A percentile compares a stretch with the other conserved stretches of the same genome.
These are phyloP conservation scores for Diaporthe caulivora DNA, from an alignment of 2,329 filamentous ascomycete genomes.

Conservation along the genomic window DNA sequence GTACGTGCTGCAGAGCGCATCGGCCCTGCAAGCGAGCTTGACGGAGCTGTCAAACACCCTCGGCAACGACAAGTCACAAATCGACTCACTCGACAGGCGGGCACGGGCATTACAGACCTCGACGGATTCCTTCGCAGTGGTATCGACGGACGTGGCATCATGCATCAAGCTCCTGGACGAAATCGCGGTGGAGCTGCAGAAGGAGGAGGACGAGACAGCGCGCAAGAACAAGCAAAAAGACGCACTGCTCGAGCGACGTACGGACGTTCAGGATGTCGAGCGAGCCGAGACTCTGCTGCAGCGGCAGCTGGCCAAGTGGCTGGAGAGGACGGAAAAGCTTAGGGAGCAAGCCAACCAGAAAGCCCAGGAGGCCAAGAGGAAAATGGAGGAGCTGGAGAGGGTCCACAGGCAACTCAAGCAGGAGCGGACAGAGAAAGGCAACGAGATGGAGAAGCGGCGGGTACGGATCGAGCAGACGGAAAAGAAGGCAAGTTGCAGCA, in stretches of 20 bases:
- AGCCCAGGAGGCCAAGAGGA: slow-evolving; percentile 82
- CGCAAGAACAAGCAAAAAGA: slow-evolving; percentile 87
- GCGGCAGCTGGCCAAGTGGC: slow-evolving; percentile 87
- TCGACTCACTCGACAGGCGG: slow-evolving; percentile 88
- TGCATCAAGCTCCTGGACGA: slow-evolving; percentile 93
- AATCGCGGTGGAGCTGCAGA: slow-evolving; percentile 83
- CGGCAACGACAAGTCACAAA: slow-evolving; percentile 82
- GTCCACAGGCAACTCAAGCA: slow-evolving; percentile 85
- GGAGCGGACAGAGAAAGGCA: slow-evolving; percentile 86
- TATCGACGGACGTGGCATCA: slow-evolving; percentile 85
- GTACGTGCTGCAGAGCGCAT: slow-evolving; percentile 91
- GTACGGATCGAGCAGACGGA: slow-evolving; percentile 98
- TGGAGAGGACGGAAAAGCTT: slow-evolving; percentile 86
- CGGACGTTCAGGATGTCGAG: slow-evolving; percentile 92
- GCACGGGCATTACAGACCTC: slow-evolving; percentile 93
- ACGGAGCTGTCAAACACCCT: slow-evolving; percentile 86
- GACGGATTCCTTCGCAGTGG: slow-evolving; percentile 87
- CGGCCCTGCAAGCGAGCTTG: slow-evolving; percentile 83
- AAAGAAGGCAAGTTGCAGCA: slow-evolving; percentile 81
- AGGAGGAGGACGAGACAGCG: slow-evolving; percentile 90
- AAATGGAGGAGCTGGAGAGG: slow-evolving; percentile 89
- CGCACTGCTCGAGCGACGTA: slow-evolving; percentile 86
- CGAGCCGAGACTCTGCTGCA: slow-evolving; percentile 86
- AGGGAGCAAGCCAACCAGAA: slow-evolving; percentile 85
- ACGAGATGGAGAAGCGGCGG: slow-evolving; percentile 90